A percentile compares a stretch with the other conserved stretches of the same genome.
These are phyloP conservation scores for Sicyos edulis DNA, from an alignment of 306 rosid genomes.

Conservation along the genomic window DNA sequence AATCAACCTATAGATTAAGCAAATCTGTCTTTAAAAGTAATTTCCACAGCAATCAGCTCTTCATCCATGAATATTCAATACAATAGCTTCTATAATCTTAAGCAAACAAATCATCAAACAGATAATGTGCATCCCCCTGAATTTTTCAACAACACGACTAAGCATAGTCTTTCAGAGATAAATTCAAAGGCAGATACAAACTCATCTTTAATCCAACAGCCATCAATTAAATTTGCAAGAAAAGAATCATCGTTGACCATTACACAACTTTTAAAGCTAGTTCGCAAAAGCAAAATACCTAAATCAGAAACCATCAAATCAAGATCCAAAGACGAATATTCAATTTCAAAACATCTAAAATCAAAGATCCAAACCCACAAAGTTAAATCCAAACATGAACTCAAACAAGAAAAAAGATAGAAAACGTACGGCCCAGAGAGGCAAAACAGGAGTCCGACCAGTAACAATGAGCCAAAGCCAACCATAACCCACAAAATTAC, in stretches of 20 bases:
- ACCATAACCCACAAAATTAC: too few relatives aligned
- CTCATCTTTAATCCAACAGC: too few relatives aligned
- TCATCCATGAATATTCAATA: not conserved
- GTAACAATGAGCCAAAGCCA: too few relatives aligned
- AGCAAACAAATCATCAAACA: not conserved
- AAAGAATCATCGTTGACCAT: constrained; percentile 13
- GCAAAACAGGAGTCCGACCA: too few relatives aligned
- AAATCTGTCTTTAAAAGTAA: not conserved
- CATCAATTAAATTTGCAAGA: too few relatives aligned
- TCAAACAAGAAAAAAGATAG: too few relatives aligned
- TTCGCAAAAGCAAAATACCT: too few relatives aligned
- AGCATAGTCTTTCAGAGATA: too few relatives aligned
- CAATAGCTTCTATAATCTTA: not conserved
- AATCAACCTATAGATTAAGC: not conserved
- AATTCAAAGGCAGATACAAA: too few relatives aligned
- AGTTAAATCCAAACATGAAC: constrained; percentile 14
- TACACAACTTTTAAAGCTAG: not conserved
- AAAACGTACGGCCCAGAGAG: too few relatives aligned
- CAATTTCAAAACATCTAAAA: not conserved
- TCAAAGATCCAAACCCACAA: not conserved
- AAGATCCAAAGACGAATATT: not conserved
- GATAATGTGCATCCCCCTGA: not conserved
- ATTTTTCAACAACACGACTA: not conserved
- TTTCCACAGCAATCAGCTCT: not conserved
- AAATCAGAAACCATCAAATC: not conserved